phyloP scores from a whole-genome alignment of 2,329 filamentous ascomycete species.

The Arthrobotrys entomopaga region DNA sequence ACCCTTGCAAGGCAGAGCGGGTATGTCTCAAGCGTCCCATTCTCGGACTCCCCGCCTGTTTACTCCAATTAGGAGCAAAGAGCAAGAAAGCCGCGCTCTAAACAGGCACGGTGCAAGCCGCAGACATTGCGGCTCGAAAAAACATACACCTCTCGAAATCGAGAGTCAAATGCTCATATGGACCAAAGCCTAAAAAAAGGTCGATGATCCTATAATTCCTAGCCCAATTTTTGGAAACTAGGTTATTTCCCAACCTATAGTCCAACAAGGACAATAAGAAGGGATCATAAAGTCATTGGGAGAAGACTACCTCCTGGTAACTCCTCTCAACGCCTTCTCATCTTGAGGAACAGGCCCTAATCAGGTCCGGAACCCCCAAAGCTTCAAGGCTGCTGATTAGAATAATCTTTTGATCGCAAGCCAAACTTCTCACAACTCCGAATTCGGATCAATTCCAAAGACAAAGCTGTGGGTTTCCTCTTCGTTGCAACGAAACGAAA shows the following conservation, averaged over 20 bases:
- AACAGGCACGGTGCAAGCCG: slow-evolving; percentile 11
- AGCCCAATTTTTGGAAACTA: background rate
- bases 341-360: background rate
- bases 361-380: background rate
- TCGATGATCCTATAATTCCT: background rate
- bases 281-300: slow-evolving; percentile 14
- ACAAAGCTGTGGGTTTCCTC: background rate
- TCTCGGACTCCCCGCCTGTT: slow-evolving; percentile 31
- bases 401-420: no score
- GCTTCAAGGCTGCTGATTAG: background rate
- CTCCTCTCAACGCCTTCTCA: background rate
- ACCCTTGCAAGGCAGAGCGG: slow-evolving; percentile 30
- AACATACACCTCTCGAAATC: background rate
- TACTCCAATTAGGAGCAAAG: background rate
- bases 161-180: background rate
- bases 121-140: slow-evolving; percentile 3
- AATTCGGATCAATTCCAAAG: background rate
- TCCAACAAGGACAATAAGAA: background rate
- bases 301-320: slow-evolving; percentile 7
- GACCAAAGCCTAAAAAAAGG: background rate
- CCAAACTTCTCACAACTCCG: no score
- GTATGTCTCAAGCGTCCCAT: slow-evolving; percentile 41
- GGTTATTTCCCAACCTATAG: background rate
- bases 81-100: slow-evolving; percentile 36
- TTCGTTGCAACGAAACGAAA: slow-evolving; percentile 1